Conservation (phyloP, 192 early-diverging fungal species). For the Endogone sp. region DNA sequence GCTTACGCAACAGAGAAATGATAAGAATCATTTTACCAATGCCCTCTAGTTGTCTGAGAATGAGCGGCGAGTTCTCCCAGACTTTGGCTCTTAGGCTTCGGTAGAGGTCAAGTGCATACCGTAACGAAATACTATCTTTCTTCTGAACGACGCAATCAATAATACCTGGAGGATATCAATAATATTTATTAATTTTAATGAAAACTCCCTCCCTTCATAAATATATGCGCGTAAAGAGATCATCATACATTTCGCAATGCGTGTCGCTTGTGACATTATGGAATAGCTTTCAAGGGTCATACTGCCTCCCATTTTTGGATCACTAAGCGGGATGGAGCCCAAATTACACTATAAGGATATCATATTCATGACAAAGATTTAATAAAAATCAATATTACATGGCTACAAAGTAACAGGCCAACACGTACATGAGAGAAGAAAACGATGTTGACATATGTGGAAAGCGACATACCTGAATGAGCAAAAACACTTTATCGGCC, state of each 20-base stretch:
- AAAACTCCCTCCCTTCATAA: background rate
- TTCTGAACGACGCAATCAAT: constrained; percentile 23
- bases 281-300: constrained; percentile 11
- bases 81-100: constrained; percentile 34
- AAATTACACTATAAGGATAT: constrained; percentile 18
- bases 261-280: constrained; percentile 20
- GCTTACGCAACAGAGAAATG: background rate
- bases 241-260: constrained; percentile 23
- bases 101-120: constrained; percentile 29
- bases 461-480: constrained; percentile 31
- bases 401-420: no score
- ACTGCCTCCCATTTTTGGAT: constrained; percentile 13
- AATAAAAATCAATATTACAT: background rate
- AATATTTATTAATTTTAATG: no score
- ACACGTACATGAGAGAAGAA: no score
- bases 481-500: constrained; percentile 19
- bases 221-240: no score
- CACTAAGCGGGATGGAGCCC: constrained; percentile 20
- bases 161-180: constrained; percentile 12
- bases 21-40: constrained; percentile 31
- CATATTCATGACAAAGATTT: background rate
- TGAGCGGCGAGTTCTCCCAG: constrained; percentile 46
- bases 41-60: constrained; percentile 54
- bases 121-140: constrained; percentile 8
- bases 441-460: no score